A percentile compares a stretch with the other conserved stretches of the same genome.
Evolutionary conservation across 2,329 filamentous ascomycete genomes (phyloP).

Genomic region (Microcera coccophila): DNA sequence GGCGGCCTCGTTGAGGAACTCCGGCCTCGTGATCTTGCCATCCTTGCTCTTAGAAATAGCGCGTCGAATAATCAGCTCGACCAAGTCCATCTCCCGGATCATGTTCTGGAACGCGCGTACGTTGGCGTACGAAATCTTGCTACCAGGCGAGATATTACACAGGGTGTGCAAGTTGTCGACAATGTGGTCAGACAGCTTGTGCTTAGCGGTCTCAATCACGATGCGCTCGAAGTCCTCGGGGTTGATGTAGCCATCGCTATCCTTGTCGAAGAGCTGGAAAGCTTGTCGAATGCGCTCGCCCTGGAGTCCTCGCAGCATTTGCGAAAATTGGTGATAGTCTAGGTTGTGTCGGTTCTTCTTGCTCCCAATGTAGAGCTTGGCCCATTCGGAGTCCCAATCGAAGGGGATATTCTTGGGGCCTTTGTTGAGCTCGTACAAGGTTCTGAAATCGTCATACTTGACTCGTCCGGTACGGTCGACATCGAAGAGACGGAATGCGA

Average conservation of each 20-base stretch:
- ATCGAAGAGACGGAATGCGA: constrained; percentile 95
- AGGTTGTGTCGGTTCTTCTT: constrained; percentile 85
- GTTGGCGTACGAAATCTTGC: constrained; percentile 95
- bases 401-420: constrained; percentile 82
- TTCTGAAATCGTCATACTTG: constrained; percentile 84
- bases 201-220: constrained; percentile 84
- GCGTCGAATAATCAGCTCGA: constrained; percentile 87
- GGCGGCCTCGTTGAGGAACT: constrained; percentile 92
- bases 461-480: constrained; percentile 77
- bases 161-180: constrained; percentile 86
- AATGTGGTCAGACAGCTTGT: constrained; percentile 96
- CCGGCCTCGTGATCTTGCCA: constrained; percentile 87
- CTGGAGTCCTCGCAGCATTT: constrained; percentile 95
- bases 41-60: constrained; percentile 79
- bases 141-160: constrained; percentile 88
- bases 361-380: constrained; percentile 85
- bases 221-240: constrained; percentile 96
- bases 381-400: constrained; percentile 97
- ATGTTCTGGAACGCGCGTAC: constrained; percentile 98
- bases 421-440: constrained; percentile 84
- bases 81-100: constrained; percentile 95
- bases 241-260: constrained; percentile 91
- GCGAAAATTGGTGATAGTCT: constrained; percentile 94
- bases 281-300: constrained; percentile 94
- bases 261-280: constrained; percentile 86